These are phyloP conservation scores for Fusarium acutatum DNA, from an alignment of 2,329 filamentous ascomycete species.

Conservation along the genomic window DNA sequence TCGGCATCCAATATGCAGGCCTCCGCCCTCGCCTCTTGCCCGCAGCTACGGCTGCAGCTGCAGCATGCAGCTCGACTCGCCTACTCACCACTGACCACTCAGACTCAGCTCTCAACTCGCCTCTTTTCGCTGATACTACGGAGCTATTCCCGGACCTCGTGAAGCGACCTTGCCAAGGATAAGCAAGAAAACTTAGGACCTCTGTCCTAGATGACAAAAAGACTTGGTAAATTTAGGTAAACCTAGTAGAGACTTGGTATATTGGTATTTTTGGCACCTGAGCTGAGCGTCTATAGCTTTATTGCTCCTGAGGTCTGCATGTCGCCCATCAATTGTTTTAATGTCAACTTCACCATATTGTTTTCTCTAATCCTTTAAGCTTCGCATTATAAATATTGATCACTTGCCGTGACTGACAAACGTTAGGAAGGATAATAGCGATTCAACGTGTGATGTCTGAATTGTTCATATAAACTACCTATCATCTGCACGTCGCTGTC, in stretches of 20 bases:
- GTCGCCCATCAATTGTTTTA: neutral
- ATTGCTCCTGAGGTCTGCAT: neutral
- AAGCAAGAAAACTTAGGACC: neutral
- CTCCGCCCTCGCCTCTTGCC: conserved; percentile 29
- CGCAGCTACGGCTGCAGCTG: conserved; percentile 18
- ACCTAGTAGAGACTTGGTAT: neutral
- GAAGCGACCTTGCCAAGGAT: conserved; percentile 14
- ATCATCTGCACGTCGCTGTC: neutral
- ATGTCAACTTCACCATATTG: conserved; percentile 10
- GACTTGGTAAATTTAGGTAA: neutral
- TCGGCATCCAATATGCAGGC: conserved; percentile 35
- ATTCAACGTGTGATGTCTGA: neutral
- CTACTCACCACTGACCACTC: neutral
- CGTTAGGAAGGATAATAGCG: accelerated
- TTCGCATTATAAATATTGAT: neutral
- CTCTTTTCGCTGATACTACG: conserved; percentile 16
- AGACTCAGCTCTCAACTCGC: neutral
- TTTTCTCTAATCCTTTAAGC: neutral
- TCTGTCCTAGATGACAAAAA: neutral
- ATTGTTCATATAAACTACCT: neutral
- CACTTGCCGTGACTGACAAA: neutral
- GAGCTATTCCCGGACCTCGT: conserved; percentile 18
- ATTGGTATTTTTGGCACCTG: neutral
- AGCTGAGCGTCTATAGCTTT: neutral
- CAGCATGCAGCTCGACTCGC: conserved; percentile 28